phyloP scores from a whole-genome alignment of 179 eudicot genomes.

The Pouteria campechiana region DNA sequence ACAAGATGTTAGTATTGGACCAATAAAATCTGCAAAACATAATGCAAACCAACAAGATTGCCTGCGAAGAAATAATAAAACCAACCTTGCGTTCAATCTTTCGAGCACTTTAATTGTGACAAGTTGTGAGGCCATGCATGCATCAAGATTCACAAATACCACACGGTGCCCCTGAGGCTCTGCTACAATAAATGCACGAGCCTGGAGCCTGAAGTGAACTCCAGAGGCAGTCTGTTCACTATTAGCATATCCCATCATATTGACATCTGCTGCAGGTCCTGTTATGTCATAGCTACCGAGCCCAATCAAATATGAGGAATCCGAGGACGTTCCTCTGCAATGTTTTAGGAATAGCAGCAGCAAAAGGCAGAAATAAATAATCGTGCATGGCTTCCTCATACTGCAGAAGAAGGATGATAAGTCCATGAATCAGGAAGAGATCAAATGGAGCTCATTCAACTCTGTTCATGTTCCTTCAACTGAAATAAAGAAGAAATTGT shows the following conservation, averaged over 20 bases:
- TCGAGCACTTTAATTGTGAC: slow-evolving; percentile 85
- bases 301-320: slow-evolving; percentile 68
- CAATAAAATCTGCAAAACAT: too few relatives aligned
- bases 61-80: too few relatives aligned
- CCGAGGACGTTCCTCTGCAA: slow-evolving; percentile 21
- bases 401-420: too few relatives aligned
- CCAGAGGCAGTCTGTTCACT: slow-evolving; percentile 74
- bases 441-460: too few relatives aligned
- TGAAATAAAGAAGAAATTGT: too few relatives aligned
- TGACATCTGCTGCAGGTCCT: slow-evolving; percentile 97
- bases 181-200: slow-evolving; percentile 85
- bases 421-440: too few relatives aligned
- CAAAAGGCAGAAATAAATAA: slow-evolving; percentile 14
- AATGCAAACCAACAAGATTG: too few relatives aligned
- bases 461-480: too few relatives aligned
- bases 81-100: slow-evolving; percentile 86
- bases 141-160: slow-evolving; percentile 89
- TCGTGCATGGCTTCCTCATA: slow-evolving; percentile 1
- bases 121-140: slow-evolving; percentile 96
- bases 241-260: slow-evolving; percentile 99
- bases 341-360: slow-evolving; percentile 20
- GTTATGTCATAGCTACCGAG: slow-evolving; percentile 98
- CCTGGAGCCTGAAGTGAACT: slow-evolving; percentile 82
- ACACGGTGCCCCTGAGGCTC: slow-evolving; percentile 69
- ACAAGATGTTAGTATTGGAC: too few relatives aligned